Evolutionary conservation across 768 basidiomycete genomes (phyloP).

Genomic region (Tylopilus intermedius): DNA sequence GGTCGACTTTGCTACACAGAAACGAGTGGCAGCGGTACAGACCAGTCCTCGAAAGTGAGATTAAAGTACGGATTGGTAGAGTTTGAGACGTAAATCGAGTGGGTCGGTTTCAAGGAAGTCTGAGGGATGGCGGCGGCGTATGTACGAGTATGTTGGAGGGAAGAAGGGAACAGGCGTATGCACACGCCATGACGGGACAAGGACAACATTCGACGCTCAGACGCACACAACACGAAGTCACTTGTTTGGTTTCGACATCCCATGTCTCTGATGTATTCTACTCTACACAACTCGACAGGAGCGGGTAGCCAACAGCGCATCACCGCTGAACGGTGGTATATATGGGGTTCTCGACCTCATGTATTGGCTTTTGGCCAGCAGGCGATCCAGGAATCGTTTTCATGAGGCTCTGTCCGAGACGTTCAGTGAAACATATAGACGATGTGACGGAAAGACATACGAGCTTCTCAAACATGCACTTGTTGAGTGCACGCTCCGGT

Average conservation of each 20-base stretch:
- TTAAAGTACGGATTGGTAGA: conserved; percentile 87
- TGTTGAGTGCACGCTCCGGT: conserved; percentile 81
- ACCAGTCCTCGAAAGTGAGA: conserved; percentile 89
- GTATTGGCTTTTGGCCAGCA: conserved; percentile 74
- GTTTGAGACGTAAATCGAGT: conserved; percentile 66
- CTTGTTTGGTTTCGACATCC: background rate
- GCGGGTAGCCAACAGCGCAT: background rate
- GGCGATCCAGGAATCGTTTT: conserved; percentile 92
- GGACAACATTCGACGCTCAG: conserved; percentile 24
- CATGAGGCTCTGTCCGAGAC: conserved; percentile 61
- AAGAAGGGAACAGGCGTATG: conserved; percentile 15
- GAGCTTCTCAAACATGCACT: conserved; percentile 94
- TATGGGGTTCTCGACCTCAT: conserved; percentile 83
- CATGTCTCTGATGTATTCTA: conserved; percentile 10
- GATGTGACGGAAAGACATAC: conserved; percentile 44
- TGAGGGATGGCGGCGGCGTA: conserved; percentile 10
- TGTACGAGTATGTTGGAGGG: conserved; percentile 6
- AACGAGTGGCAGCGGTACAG: conserved; percentile 15
- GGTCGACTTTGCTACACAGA: conserved; percentile 26
- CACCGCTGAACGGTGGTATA: conserved; percentile 84
- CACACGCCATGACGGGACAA: conserved; percentile 27
- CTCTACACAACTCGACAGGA: conserved; percentile 16
- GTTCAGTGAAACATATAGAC: background rate
- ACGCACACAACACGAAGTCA: background rate
- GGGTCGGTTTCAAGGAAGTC: conserved; percentile 32